These are phyloP conservation scores for Eucalyptus curtisii DNA, from an alignment of 345 rosid species.

Conservation along the genomic window DNA sequence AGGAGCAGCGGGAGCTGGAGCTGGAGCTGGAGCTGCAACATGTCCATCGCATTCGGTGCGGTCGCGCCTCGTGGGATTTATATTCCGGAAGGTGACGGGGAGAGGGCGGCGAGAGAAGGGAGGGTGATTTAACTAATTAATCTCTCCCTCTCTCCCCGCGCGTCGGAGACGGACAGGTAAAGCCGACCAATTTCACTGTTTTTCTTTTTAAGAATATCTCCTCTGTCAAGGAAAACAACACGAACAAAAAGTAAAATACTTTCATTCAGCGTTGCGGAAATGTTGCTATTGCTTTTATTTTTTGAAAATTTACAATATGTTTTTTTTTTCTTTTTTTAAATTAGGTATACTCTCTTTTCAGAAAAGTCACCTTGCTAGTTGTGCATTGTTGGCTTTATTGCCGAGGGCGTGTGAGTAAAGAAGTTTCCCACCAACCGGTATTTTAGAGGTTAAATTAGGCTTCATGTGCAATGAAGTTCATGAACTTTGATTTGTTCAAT, in stretches of 20 bases:
- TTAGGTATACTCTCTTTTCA: neutral
- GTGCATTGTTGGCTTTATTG: neutral
- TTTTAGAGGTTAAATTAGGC: neutral
- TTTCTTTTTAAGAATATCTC: neutral
- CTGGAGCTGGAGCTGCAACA: neutral
- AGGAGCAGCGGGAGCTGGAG: neutral
- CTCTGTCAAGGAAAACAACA: neutral
- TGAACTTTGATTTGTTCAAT: too few relatives aligned
- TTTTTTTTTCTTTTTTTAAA: neutral
- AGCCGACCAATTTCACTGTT: neutral
- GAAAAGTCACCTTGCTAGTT: neutral
- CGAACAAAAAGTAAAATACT: neutral
- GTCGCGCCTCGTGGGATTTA: neutral
- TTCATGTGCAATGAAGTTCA: rapidly evolving
- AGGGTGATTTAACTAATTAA: neutral
- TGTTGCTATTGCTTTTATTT: neutral
- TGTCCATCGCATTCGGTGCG: neutral
- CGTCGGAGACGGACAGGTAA: neutral
- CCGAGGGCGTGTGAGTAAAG: neutral
- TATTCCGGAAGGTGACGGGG: neutral
- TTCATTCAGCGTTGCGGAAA: neutral
- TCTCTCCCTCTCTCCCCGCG: neutral
- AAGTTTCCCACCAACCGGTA: too few relatives aligned
- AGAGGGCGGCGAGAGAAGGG: neutral
- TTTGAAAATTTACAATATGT: neutral